phyloP scores from a whole-genome alignment of 1,284 basidiomycete species.

The Sporisorium reilianum region DNA sequence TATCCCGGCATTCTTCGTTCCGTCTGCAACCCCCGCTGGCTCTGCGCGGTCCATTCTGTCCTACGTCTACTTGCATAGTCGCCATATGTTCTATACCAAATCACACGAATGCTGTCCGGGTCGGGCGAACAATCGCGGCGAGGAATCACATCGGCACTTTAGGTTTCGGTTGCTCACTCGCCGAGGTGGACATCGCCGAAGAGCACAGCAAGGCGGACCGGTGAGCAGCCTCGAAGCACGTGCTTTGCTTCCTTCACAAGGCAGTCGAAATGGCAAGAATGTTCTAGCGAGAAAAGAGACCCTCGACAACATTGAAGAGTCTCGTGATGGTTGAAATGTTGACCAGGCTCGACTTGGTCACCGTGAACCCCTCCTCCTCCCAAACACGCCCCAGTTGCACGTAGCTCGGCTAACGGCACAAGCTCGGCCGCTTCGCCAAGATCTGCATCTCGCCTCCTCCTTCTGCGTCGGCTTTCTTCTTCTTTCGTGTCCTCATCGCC shows the following conservation, averaged over 20 bases:
- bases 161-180: background rate
- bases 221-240: background rate
- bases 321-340: background rate
- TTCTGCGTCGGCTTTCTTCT: slow-evolving; percentile 12
- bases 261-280: background rate
- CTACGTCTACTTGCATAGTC: too few species aligned
- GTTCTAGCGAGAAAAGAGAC: background rate
- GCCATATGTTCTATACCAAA: too few species aligned
- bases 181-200: background rate
- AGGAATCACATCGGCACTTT: background rate
- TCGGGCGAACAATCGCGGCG: too few species aligned
- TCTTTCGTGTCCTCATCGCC: background rate
- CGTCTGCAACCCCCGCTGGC: too few species aligned
- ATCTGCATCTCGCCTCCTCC: slow-evolving; percentile 3
- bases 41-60: background rate
- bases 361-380: background rate
- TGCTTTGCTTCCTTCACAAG: background rate
- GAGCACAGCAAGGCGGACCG: background rate
- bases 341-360: background rate
- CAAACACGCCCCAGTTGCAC: background rate
- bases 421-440: slow-evolving; percentile 10
- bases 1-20: background rate
- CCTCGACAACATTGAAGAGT: background rate
- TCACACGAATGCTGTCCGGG: too few species aligned
- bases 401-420: slow-evolving; percentile 7